phyloP scores from a whole-genome alignment of 1,139 yeast genomes.

The Candida glucosophila region DNA sequence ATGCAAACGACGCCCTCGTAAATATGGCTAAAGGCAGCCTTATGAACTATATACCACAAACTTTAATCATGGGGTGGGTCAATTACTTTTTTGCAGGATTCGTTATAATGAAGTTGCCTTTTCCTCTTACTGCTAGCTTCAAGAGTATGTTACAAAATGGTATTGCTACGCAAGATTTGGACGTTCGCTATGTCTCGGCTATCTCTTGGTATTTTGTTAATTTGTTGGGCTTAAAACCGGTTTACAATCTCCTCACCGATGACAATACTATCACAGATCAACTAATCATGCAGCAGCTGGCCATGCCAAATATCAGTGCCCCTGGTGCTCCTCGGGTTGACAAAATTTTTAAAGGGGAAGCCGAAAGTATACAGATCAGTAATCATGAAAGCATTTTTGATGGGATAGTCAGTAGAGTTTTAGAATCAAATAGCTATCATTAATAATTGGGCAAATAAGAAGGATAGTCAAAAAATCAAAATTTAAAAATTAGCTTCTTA shows the following conservation, averaged over 20 bases:
- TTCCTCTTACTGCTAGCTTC: conserved; percentile 78
- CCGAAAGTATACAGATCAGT: conserved; percentile 67
- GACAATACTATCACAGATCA: conserved; percentile 41
- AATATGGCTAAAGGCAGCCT: conserved; percentile 74
- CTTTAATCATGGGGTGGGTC: conserved; percentile 94
- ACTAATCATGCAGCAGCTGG: conserved; percentile 39
- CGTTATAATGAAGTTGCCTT: conserved; percentile 53
- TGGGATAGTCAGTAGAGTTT: conserved; percentile 58
- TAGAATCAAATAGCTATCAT: too few relatives aligned
- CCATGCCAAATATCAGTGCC: conserved; percentile 32
- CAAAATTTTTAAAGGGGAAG: conserved; percentile 58
- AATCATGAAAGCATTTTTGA: conserved; percentile 46
- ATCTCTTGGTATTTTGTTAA: conserved; percentile 97
- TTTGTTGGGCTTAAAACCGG: conserved; percentile 74
- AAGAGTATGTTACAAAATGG: conserved; percentile 90
- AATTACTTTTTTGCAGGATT: conserved; percentile 90
- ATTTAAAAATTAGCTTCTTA: too few relatives aligned
- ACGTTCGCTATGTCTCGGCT: conserved; percentile 90
- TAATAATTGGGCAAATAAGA: too few relatives aligned
- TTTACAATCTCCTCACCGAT: conserved; percentile 64
- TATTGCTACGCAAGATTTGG: conserved; percentile 74
- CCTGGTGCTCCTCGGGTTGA: conserved; percentile 56
- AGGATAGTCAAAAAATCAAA: too few relatives aligned
- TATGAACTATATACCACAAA: conserved; percentile 83
- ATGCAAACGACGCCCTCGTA: conserved; percentile 66